phyloP scores from a whole-genome alignment of 768 basidiomycete genomes.

The Xerocomellus intermedius region DNA sequence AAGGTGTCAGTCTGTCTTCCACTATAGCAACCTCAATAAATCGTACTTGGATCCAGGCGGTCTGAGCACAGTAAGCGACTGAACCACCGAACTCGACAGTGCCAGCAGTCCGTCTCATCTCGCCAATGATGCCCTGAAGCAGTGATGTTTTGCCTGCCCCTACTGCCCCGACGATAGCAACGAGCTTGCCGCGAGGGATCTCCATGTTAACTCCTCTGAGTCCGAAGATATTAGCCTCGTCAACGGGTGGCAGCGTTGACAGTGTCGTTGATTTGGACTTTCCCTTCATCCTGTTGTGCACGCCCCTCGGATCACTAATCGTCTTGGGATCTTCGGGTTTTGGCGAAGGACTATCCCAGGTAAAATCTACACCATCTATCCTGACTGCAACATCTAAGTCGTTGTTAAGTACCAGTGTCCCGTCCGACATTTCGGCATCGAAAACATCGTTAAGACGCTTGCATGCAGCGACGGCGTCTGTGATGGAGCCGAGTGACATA shows the following conservation, averaged over 20 bases:
- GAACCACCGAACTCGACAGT: constrained; percentile 70
- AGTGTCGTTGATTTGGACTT: constrained; percentile 15
- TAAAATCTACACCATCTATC: constrained; percentile 70
- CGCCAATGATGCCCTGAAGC: constrained; percentile 73
- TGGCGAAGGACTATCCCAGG: constrained; percentile 80
- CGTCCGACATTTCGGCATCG: constrained; percentile 72
- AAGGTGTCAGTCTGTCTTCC: neutral
- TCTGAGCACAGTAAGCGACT: constrained; percentile 82
- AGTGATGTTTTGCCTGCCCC: constrained; percentile 58
- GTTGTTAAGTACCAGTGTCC: constrained; percentile 53
- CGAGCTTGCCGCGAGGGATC: constrained; percentile 74
- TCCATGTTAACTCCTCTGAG: constrained; percentile 61
- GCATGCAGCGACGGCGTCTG: constrained; percentile 83
- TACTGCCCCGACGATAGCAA: constrained; percentile 81
- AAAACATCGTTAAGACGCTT: constrained; percentile 77
- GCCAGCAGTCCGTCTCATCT: constrained; percentile 75
- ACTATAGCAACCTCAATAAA: neutral
- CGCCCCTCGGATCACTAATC: constrained; percentile 1
- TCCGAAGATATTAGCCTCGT: constrained; percentile 52
- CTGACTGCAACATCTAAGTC: constrained; percentile 62
- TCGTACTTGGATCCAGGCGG: constrained; percentile 82
- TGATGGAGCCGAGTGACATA: constrained; percentile 68
- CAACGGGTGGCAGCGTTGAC: constrained; percentile 33
- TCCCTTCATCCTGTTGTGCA: constrained; percentile 9
- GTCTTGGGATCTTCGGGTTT: constrained; percentile 37